Base-by-base conservation (phyloP, 73 alveolate species). In the Blepharisma stoltei region DNA sequence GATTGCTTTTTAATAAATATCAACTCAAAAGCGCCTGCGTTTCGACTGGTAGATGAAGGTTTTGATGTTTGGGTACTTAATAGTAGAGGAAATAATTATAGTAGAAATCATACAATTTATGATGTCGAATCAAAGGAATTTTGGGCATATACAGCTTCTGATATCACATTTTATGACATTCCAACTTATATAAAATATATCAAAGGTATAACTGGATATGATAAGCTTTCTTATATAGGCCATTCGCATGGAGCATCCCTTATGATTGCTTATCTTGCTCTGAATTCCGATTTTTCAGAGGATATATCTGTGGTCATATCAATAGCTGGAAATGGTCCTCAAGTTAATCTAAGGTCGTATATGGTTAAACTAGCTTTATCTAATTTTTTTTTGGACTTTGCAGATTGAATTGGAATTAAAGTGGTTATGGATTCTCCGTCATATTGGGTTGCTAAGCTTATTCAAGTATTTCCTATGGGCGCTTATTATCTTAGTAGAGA, bases 201-300 rank as follows among this genome's bases (percentile, higher is more conserved):
- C 45, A 84, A 53, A 14, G 21, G 77, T 67, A 20, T 48, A 43
- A 93, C 98, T 48, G 88, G 88, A 7, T 82, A 84, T 27, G 89
- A 86, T 54, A 86, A 91, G 76, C 71, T 95, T n/a, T 67, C 89
- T 43, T 93, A 93, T 71, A 66, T 95, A 18, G 99, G 98, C 5
- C 98, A 92, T 78, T 93, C 98, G 7, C 93, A 95, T 73, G 99
- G 99, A 11, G 83, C 97, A 6, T 76, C 96, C n/a, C 86, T 89
- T 67, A 84, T 95, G 96, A 86, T 89, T 67, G 83, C 83, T 67
- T 94, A 93, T 53, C 81, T 89, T 6, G 65, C 92, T 52, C 71
- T 69, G 44, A 67, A 77, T 77, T 84, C 90, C 5, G 66, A 52
- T 14, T 52, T 14, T 52, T 11, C n/a, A 1, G 66, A 52, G n/a